phyloP scores from a whole-genome alignment of 345 rosid species.

The Abelmoschus esculentus region DNA sequence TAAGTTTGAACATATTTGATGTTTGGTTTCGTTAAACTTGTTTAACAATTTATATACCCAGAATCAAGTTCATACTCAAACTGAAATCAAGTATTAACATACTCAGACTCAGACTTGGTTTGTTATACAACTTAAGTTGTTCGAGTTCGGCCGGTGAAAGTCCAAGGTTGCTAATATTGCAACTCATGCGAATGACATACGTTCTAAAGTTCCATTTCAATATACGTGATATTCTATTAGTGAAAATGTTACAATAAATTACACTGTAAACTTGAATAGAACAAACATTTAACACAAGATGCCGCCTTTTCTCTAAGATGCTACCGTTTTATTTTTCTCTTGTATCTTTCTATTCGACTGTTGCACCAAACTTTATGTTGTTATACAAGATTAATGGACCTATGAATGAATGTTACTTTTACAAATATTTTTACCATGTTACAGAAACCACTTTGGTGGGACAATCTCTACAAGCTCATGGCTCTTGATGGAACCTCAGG shows the following conservation, averaged over 20 bases:
- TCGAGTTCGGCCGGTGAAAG: too few species aligned
- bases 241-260: background rate
- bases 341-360: slow-evolving; percentile 13
- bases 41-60: too few species aligned
- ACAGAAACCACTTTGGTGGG: slow-evolving; percentile 1
- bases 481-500: slow-evolving; percentile 51
- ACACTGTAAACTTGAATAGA: background rate
- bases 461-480: slow-evolving; percentile 51
- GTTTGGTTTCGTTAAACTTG: too few species aligned
- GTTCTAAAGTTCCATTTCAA: background rate
- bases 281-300: background rate
- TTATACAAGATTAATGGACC: slow-evolving; percentile 28
- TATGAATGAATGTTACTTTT: slow-evolving; percentile 24
- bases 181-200: too few species aligned
- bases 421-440: slow-evolving; percentile 14
- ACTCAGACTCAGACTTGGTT: too few species aligned
- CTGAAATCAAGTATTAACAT: too few species aligned
- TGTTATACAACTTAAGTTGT: too few species aligned
- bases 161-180: too few species aligned
- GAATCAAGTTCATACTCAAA: too few species aligned
- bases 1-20: too few species aligned
- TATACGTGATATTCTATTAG: background rate
- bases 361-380: slow-evolving; percentile 16
- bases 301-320: background rate
- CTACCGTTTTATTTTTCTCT: slow-evolving; percentile 3